Percentiles rank a stretch among this genome's conserved stretches.
phyloP scores from a whole-genome alignment of 345 rosid species.

The Atalantia buxifolia region DNA sequence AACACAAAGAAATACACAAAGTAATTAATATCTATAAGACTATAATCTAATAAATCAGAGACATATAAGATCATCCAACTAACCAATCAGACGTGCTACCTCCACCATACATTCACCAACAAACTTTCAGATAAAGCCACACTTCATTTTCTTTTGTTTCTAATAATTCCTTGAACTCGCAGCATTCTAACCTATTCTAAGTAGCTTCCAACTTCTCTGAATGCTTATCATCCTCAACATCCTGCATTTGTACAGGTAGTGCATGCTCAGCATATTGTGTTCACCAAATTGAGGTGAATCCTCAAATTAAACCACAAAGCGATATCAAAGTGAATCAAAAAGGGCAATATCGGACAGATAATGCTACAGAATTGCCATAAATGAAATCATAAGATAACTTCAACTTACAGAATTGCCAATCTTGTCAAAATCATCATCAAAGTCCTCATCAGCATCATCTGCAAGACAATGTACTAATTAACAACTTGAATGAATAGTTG shows the following conservation, averaged over 20 bases:
- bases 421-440: constrained; percentile 89
- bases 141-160: background rate
- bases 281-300: background rate
- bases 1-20: constrained; percentile 7
- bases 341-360: background rate
- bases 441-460: constrained; percentile 69
- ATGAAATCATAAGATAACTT: constrained; percentile 7
- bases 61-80: constrained; percentile 13
- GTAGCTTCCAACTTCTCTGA: constrained; percentile 15
- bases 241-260: constrained; percentile 30
- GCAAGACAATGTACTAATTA: constrained; percentile 17
- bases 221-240: constrained; percentile 61
- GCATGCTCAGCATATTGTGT: background rate
- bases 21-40: background rate
- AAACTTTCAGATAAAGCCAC: background rate
- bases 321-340: background rate
- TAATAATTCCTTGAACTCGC: background rate
- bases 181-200: constrained; percentile 9
- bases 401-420: constrained; percentile 79
- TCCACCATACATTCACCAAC: background rate
- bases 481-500: constrained; percentile 5
- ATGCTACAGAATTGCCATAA: background rate
- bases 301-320: background rate
- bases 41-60: background rate
- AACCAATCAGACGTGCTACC: background rate